These are phyloP conservation scores for Vicia sativa DNA, from an alignment of 306 rosid genomes.

Conservation along the genomic window DNA sequence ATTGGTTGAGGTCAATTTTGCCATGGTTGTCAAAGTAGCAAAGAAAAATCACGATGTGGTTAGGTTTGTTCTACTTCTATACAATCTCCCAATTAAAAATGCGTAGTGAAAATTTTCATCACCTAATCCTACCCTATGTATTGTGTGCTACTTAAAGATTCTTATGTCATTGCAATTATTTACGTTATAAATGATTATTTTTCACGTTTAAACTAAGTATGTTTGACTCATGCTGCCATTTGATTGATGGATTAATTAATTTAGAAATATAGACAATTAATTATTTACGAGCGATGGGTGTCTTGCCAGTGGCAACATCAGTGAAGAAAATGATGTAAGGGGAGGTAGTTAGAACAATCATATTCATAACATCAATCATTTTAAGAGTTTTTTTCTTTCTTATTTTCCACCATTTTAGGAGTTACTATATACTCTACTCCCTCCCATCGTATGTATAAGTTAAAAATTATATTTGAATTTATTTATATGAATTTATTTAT, in stretches of 20 bases:
- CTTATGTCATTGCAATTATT: constrained; percentile 58
- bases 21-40: constrained; percentile 56
- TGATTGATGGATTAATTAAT: constrained; percentile 31
- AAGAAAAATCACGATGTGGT: constrained; percentile 58
- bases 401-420: no score
- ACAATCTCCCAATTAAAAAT: constrained; percentile 32
- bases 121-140: constrained; percentile 69
- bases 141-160: constrained; percentile 52
- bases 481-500: no score
- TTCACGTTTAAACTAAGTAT: constrained; percentile 36
- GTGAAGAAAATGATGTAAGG: constrained; percentile 38
- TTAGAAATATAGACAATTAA: neutral
- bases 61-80: constrained; percentile 58
- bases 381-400: neutral
- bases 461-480: no score
- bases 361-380: constrained; percentile 32
- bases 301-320: constrained; percentile 32
- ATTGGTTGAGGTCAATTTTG: constrained; percentile 49
- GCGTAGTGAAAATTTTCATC: constrained; percentile 44
- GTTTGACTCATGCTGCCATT: constrained; percentile 27
- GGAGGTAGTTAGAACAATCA: constrained; percentile 37
- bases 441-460: no score
- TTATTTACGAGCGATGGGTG: no score
- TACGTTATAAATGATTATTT: constrained; percentile 38
- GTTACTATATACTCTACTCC: no score